phyloP scores from a whole-genome alignment of 1,284 basidiomycete species.

The Cystobasidium slooffiae region DNA sequence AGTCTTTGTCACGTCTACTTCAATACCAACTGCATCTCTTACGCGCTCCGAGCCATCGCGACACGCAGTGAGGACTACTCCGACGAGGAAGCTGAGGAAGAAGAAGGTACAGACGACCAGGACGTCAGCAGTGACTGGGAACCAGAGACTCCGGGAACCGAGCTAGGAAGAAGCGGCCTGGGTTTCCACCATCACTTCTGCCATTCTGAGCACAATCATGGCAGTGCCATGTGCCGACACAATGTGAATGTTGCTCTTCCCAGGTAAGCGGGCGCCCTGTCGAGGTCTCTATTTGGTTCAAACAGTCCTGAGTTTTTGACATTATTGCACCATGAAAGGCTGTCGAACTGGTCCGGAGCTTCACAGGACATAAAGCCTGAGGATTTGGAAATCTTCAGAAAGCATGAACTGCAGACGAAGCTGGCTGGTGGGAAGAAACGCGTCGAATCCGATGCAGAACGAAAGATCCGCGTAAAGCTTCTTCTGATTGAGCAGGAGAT shows the following conservation, averaged over 20 bases:
- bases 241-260: background rate
- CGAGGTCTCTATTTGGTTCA: background rate
- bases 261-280: background rate
- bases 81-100: conserved; percentile 37
- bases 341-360: background rate
- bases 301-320: background rate
- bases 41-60: background rate
- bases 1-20: background rate
- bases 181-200: background rate
- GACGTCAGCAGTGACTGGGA: conserved; percentile 45
- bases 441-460: conserved; percentile 13
- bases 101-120: conserved; percentile 50
- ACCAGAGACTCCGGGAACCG: conserved; percentile 10
- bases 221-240: conserved; percentile 3
- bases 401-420: background rate
- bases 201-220: background rate
- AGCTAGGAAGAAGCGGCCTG: conserved; percentile 16
- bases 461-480: conserved; percentile 10
- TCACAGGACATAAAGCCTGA: conserved; percentile 12
- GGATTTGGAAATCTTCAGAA: conserved; percentile 7
- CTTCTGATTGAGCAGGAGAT: conserved; percentile 17
- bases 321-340: background rate
- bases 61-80: background rate
- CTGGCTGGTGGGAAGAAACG: conserved; percentile 9
- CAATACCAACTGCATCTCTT: background rate